Percentiles rank a stretch among this genome's conserved stretches.
These are phyloP conservation scores for Aspergillus proliferans DNA, from an alignment of 2,329 filamentous ascomycete genomes.

Conservation along the genomic window DNA sequence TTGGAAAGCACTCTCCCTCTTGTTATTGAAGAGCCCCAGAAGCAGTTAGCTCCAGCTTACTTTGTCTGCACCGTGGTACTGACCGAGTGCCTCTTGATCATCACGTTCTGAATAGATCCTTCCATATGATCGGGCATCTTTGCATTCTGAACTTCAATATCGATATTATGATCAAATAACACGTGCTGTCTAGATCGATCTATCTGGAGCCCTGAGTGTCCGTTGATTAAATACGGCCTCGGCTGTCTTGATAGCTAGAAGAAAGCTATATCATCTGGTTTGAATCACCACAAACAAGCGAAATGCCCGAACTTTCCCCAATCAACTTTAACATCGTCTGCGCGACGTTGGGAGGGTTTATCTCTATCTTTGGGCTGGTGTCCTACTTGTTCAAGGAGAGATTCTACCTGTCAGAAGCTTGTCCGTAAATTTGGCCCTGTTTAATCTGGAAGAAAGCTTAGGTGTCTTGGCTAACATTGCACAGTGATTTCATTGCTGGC, in stretches of 20 bases:
- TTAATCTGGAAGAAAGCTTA: background rate
- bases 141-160: slow-evolving; percentile 2
- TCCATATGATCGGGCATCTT: slow-evolving; percentile 12
- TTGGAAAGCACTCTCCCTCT: too few species aligned
- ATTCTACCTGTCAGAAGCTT: slow-evolving; percentile 83
- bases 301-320: slow-evolving; percentile 57
- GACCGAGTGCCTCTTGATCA: background rate
- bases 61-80: too few species aligned
- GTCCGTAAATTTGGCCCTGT: slow-evolving; percentile 47
- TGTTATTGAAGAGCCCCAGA: too few species aligned
- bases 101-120: background rate
- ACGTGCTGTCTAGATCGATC: slow-evolving; percentile 15
- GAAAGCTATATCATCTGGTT: background rate
- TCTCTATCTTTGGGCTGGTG: slow-evolving; percentile 83
- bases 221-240: background rate
- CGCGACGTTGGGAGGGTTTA: slow-evolving; percentile 75
- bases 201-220: background rate
- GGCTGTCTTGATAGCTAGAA: too few species aligned
- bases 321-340: slow-evolving; percentile 81
- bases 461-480: slow-evolving; percentile 5
- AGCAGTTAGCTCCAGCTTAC: too few species aligned
- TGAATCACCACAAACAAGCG: slow-evolving; percentile 3
- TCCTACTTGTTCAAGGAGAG: slow-evolving; percentile 85
- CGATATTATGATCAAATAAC: slow-evolving; percentile 35
- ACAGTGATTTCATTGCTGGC: slow-evolving; percentile 76